A percentile compares a stretch with the other conserved stretches of the same genome.
Evolutionary conservation across 2,329 filamentous ascomycete genomes (phyloP).

Genomic region (Beauveria australis): DNA sequence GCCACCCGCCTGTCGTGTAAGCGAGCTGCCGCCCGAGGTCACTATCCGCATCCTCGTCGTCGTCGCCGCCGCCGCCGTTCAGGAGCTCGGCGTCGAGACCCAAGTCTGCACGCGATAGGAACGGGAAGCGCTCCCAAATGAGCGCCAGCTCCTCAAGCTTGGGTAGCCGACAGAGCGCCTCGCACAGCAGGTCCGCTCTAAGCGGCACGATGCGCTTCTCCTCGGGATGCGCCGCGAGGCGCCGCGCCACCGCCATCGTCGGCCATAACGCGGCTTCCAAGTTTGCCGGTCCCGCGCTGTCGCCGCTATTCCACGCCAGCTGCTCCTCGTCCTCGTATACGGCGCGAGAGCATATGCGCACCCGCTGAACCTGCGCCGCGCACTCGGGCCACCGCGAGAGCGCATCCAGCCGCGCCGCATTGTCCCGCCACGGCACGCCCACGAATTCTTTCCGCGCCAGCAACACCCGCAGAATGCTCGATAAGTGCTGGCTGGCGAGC

Average conservation of each 20-base stretch:
- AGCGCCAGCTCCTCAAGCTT: slow-evolving; percentile 3
- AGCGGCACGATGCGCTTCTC: not conserved
- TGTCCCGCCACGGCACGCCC: slow-evolving; percentile 35
- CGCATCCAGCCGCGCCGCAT: slow-evolving; percentile 34
- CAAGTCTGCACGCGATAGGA: not conserved
- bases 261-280: not conserved
- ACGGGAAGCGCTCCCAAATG: not conserved
- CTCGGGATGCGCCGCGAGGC: not conserved
- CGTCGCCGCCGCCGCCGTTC: not conserved
- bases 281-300: not conserved
- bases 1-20: slow-evolving; percentile 2
- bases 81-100: not conserved
- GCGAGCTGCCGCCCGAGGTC: not conserved
- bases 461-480: slow-evolving; percentile 34
- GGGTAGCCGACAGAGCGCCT: not conserved
- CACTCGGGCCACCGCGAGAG: slow-evolving; percentile 36
- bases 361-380: slow-evolving; percentile 28
- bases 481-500: slow-evolving; percentile 28
- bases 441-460: slow-evolving; percentile 33
- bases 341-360: not conserved
- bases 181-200: not conserved
- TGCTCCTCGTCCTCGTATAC: slow-evolving; percentile 7
- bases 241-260: not conserved
- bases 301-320: not conserved
- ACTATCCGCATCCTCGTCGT: not conserved